Percentiles rank a stretch among this genome's conserved stretches.
These are phyloP conservation scores for Boletus sp. DNA, from an alignment of 768 basidiomycete genomes.

Conservation along the genomic window DNA sequence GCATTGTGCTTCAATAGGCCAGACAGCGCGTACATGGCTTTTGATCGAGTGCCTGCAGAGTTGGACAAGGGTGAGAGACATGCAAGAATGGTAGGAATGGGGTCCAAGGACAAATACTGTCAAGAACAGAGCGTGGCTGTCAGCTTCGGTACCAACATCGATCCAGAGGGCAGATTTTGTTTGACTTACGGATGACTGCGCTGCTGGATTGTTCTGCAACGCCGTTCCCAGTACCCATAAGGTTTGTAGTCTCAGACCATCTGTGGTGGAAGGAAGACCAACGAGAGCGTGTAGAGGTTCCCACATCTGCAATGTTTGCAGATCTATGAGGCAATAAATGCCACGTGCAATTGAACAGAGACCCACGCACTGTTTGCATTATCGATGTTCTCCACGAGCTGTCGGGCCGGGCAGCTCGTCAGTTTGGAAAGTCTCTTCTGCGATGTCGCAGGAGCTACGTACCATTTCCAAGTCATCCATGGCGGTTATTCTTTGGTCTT, in stretches of 20 bases:
- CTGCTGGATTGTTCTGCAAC: constrained; percentile 83
- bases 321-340: constrained; percentile 44
- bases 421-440: neutral
- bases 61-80: constrained; percentile 55
- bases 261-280: constrained; percentile 48
- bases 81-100: constrained; percentile 59
- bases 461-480: constrained; percentile 90
- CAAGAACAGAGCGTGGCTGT: neutral
- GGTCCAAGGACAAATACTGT: constrained; percentile 63
- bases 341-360: neutral
- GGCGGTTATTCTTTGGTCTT: constrained; percentile 61
- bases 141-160: neutral
- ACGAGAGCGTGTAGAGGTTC: constrained; percentile 66
- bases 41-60: constrained; percentile 60
- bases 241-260: constrained; percentile 61
- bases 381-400: constrained; percentile 87
- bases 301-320: constrained; percentile 77
- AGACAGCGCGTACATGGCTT: constrained; percentile 79
- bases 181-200: constrained; percentile 65
- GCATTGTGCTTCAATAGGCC: constrained; percentile 76
- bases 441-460: constrained; percentile 15
- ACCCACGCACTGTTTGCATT: constrained; percentile 68
- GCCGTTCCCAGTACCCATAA: constrained; percentile 91
- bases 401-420: neutral
- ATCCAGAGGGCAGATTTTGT: neutral